These are phyloP conservation scores for Pichia inconspicua DNA, from an alignment of 1,139 yeast species.

Conservation along the genomic window DNA sequence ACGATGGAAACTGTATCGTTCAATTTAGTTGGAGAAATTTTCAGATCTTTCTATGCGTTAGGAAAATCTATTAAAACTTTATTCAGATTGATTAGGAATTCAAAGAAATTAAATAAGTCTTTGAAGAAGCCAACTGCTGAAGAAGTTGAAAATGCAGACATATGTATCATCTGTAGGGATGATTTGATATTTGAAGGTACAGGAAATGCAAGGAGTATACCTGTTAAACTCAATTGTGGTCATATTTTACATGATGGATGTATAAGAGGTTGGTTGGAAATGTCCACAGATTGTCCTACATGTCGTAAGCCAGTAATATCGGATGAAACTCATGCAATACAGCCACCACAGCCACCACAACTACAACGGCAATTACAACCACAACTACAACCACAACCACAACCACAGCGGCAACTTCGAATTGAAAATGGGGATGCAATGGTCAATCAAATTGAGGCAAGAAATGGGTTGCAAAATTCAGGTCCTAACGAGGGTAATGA, in stretches of 20 bases:
- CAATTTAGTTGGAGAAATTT: constrained; percentile 60
- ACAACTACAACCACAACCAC: background rate
- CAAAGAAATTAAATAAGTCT: constrained; percentile 57
- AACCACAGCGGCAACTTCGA: background rate
- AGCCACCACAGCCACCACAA: background rate
- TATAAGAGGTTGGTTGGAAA: constrained; percentile 84
- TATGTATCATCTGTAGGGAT: constrained; percentile 81
- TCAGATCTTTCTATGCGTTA: constrained; percentile 39
- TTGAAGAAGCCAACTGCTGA: constrained; percentile 52
- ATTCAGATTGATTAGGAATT: constrained; percentile 48
- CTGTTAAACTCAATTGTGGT: constrained; percentile 74
- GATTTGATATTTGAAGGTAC: constrained; percentile 49
- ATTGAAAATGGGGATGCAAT: too few species aligned
- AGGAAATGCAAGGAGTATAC: constrained; percentile 41
- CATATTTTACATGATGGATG: constrained; percentile 90
- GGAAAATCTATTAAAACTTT: constrained; percentile 46
- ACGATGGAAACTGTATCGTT: constrained; percentile 49
- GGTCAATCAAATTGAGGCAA: too few species aligned
- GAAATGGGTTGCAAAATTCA: background rate
- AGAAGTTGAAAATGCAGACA: constrained; percentile 53
- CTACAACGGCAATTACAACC: background rate
- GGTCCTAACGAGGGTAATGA: background rate
- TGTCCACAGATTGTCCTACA: constrained; percentile 87
- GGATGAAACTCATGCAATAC: background rate
- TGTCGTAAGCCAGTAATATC: constrained; percentile 68